phyloP scores from a whole-genome alignment of 139 green algal species.

The Chloropicon primus region DNA sequence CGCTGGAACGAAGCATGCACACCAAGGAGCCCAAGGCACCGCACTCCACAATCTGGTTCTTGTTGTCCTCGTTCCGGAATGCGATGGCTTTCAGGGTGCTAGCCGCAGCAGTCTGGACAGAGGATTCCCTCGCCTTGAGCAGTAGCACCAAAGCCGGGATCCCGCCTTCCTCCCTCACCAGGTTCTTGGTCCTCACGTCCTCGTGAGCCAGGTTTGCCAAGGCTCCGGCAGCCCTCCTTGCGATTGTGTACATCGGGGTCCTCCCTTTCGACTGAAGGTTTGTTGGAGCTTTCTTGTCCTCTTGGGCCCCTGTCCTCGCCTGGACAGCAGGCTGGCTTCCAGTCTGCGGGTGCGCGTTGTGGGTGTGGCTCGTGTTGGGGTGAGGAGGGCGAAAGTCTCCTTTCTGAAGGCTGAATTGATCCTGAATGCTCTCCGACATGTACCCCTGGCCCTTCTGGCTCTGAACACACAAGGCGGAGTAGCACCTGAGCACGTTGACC shows the following conservation, averaged over 20 bases:
- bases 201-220: constrained; percentile 95
- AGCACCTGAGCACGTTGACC: constrained; percentile 47
- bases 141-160: constrained; percentile 82
- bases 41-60: constrained; percentile 88
- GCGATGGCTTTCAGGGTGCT: constrained; percentile 82
- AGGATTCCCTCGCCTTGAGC: constrained; percentile 55
- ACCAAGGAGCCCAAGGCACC: constrained; percentile 79
- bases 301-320: too few species aligned
- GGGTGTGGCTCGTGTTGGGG: too few species aligned
- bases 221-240: constrained; percentile 75
- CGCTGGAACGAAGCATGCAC: constrained; percentile 85
- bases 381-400: too few species aligned
- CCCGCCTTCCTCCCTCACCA: constrained; percentile 66
- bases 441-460: not conserved
- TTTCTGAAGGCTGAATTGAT: not conserved
- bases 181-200: constrained; percentile 83
- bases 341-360: too few species aligned
- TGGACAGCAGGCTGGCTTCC: too few species aligned
- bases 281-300: too few species aligned
- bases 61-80: constrained; percentile 99
- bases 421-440: not conserved
- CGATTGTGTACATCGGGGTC: constrained; percentile 14
- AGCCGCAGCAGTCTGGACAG: constrained; percentile 57
- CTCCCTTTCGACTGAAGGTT: not conserved
- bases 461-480: constrained; percentile 7